These are phyloP conservation scores for Musa beccarii DNA, from an alignment of 176 grass and related monocot genomes.

Conservation along the genomic window DNA sequence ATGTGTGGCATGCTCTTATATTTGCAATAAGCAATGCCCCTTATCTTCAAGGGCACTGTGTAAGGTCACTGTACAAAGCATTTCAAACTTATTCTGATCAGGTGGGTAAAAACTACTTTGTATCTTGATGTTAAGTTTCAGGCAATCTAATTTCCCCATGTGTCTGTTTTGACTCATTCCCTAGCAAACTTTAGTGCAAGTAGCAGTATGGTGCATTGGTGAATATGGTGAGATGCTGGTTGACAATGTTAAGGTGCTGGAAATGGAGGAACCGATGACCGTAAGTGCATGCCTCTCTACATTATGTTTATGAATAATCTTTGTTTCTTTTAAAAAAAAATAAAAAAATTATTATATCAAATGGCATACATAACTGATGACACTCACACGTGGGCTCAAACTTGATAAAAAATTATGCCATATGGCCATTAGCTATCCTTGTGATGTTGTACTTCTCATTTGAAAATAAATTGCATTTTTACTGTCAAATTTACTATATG, in stretches of 20 bases:
- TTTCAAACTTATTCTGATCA: conserved; percentile 56
- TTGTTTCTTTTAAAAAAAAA: neutral
- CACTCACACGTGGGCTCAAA: neutral
- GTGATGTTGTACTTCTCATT: too few species aligned
- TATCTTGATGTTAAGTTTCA: neutral
- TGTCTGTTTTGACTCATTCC: conserved; percentile 27
- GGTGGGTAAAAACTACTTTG: conserved; percentile 35
- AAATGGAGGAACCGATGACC: conserved; percentile 79
- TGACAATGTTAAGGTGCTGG: conserved; percentile 59
- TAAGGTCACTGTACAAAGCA: conserved; percentile 71
- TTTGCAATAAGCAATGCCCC: conserved; percentile 81
- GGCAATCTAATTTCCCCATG: conserved; percentile 4
- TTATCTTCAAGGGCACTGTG: conserved; percentile 93
- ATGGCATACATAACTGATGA: neutral
- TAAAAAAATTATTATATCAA: neutral
- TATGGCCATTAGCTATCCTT: too few species aligned
- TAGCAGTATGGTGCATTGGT: conserved; percentile 95
- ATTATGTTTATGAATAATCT: neutral
- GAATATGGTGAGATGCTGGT: conserved; percentile 99
- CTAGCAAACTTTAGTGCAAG: conserved; percentile 90
- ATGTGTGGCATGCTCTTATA: conserved; percentile 91
- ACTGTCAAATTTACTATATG: too few species aligned
- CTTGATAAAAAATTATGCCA: too few species aligned
- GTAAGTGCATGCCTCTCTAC: conserved; percentile 38
- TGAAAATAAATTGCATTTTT: too few species aligned